Evolutionary conservation across 345 rosid species (phyloP).

Genomic region (Gossypium bickii): DNA sequence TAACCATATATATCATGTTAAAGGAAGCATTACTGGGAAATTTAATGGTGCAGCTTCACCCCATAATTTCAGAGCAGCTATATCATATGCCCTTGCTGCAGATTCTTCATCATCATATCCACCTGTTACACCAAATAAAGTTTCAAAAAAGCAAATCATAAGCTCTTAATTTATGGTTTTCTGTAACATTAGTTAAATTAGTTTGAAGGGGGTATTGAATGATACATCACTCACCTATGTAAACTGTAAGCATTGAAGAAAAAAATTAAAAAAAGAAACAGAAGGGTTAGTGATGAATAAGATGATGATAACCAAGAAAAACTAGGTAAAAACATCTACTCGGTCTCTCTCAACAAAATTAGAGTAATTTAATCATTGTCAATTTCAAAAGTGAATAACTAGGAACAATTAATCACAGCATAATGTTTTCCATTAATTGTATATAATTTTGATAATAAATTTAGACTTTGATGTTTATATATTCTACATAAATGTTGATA

Average conservation of each 20-base stretch:
- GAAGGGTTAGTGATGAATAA: constrained; percentile 3
- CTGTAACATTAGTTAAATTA: too few relatives aligned
- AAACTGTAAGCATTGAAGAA: neutral
- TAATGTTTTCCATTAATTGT: too few relatives aligned
- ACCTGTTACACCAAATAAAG: constrained; percentile 11
- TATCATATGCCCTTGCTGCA: constrained; percentile 25
- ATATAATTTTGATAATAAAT: too few relatives aligned
- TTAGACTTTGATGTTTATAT: too few relatives aligned
- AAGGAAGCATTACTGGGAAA: constrained; percentile 19
- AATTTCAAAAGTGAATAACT: too few relatives aligned
- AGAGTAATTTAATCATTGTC: too few relatives aligned
- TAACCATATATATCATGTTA: neutral
- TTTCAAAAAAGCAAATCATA: neutral
- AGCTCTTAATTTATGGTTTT: too few relatives aligned
- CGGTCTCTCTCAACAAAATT: too few relatives aligned
- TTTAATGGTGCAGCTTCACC: neutral
- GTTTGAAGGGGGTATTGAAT: neutral
- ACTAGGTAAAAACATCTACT: too few relatives aligned
- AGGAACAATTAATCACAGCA: too few relatives aligned
- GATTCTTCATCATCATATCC: constrained; percentile 11
- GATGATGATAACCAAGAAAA: neutral
- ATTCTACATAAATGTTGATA: too few relatives aligned
- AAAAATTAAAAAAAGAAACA: neutral
- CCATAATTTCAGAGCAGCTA: constrained; percentile 20
- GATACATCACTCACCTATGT: constrained; percentile 10